Percentiles rank a stretch among this genome's conserved stretches.
phyloP scores from a whole-genome alignment of 306 rosid species.

The Betula pendula region DNA sequence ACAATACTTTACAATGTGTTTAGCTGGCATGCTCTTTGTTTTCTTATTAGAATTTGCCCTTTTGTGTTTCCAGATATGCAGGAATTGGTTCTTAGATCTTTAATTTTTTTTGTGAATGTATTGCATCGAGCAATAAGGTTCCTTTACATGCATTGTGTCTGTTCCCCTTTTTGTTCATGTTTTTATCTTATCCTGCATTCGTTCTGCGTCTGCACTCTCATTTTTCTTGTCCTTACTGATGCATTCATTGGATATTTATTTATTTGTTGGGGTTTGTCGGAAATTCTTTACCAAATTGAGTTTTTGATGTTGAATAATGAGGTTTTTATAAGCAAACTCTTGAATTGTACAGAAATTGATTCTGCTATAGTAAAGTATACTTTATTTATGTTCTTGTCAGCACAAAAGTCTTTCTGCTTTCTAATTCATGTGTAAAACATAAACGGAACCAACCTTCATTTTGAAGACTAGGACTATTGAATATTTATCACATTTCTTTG shows the following conservation, averaged over 20 bases:
- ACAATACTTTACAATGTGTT: background rate
- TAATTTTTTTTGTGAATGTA: background rate
- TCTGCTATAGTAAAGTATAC: background rate
- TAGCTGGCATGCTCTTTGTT: background rate
- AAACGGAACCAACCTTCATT: background rate
- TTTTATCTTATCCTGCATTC: background rate
- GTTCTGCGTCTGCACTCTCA: background rate
- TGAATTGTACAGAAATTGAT: background rate
- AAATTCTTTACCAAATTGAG: background rate
- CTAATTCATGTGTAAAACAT: background rate
- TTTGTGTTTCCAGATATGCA: background rate
- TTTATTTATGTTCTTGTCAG: background rate
- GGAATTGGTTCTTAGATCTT: background rate
- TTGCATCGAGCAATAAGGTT: background rate
- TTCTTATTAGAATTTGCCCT: background rate
- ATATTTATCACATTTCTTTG: too few species aligned
- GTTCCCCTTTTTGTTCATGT: background rate
- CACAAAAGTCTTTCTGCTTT: background rate
- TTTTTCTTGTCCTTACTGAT: background rate
- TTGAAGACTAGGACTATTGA: background rate
- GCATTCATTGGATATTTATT: background rate
- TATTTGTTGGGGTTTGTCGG: background rate
- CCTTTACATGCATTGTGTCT: background rate
- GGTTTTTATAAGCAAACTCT: background rate
- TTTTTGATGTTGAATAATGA: background rate